A percentile compares a stretch with the other conserved stretches of the same genome.
Evolutionary conservation across 1,284 basidiomycete species (phyloP).

Genomic region (Golubevia sp.): DNA sequence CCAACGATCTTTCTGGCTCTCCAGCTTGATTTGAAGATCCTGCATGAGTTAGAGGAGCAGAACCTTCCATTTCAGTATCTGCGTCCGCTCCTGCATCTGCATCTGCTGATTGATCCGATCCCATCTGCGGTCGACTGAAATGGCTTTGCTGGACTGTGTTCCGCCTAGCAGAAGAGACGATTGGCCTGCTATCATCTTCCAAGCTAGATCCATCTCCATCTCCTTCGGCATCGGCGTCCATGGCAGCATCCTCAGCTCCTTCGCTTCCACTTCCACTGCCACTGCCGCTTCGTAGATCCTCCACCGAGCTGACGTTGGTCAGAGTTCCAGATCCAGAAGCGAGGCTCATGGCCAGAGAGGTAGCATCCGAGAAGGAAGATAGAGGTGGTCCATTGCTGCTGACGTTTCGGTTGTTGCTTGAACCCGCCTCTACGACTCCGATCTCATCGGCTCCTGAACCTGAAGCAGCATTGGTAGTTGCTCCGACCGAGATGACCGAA

Average conservation of each 20-base stretch:
- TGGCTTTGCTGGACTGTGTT: no score
- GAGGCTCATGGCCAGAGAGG: no score
- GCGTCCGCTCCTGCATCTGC: no score
- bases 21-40: no score
- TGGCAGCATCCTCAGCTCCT: slow-evolving; percentile 49
- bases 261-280: slow-evolving; percentile 44
- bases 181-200: not conserved
- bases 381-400: not conserved
- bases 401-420: not conserved
- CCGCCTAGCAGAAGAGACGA: no score
- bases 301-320: slow-evolving; percentile 25
- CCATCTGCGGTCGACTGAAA: no score
- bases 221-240: slow-evolving; percentile 30
- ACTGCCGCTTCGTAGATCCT: slow-evolving; percentile 34
- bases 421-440: not conserved
- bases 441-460: not conserved
- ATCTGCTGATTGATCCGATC: no score
- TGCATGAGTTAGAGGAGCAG: no score
- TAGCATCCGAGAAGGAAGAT: not conserved
- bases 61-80: no score
- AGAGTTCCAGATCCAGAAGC: slow-evolving; percentile 2
- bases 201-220: not conserved
- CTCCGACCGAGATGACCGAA: not conserved
- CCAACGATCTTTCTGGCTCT: not conserved
- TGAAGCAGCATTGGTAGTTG: not conserved